Base-by-base conservation (phyloP, 768 basidiomycete genomes). In the Leucocoprinus sp. region DNA sequence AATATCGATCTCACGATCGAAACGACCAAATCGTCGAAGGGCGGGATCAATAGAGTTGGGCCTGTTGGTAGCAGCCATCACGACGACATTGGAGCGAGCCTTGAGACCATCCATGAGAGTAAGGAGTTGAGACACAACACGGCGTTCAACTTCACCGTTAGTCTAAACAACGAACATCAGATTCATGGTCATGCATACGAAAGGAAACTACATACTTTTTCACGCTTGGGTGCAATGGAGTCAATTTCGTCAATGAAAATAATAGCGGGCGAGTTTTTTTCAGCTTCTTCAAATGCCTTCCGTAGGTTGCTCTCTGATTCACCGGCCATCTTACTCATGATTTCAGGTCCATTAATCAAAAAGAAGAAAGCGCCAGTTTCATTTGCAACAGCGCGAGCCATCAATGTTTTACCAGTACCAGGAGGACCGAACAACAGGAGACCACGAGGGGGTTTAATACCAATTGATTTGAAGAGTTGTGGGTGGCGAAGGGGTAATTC, bases 361-460 rank as follows among this genome's bases (percentile, higher is more conserved):
- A 99, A 99, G 78, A 99, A 99, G 80, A 99, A 99, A 12, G 96
- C 96, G 40, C 96, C 96, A 21, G 96, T 99, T 68, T 99, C 96
- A 63, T 99, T 99, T 52, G 96, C 96, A 37, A 99, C 96, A 5
- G 96, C 96, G 55, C 96, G 84, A 42, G 96, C 96, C 95, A 99
- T 99, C 54, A 99, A 78, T 5, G 96, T 98, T 72, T 98, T 99
- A 75, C 96, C 96, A 17, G 95, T 98, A 74, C 96, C 96, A 26
- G 95, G 95, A 52, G 95, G 95, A 45, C 95, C 95, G 60, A 78
- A 99, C 91, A 99, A 86, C 54, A 99, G 83, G 58, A 99, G 93
- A 76, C 95, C 95, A 55, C 95, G 85, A 18, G 95, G 95, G 24
- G 96, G 96, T 66, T 98, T 99, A 78, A 99, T 99, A 80, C 96